Percentiles rank a stretch among this genome's conserved stretches.
Evolutionary conservation across 305 asterid species (phyloP).

Genomic region (Fraxinus platypoda): DNA sequence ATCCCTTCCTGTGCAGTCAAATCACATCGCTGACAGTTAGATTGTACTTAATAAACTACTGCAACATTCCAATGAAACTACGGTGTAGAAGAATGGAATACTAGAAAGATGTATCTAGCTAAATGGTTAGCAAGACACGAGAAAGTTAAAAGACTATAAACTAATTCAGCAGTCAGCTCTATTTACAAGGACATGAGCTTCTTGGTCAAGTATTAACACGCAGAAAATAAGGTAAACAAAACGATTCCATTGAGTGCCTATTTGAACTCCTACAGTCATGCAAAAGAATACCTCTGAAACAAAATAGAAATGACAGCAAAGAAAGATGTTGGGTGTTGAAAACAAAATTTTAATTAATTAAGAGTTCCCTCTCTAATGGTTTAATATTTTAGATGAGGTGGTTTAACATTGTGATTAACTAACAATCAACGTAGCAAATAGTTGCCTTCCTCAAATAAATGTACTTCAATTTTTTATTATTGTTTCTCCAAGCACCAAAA

Average conservation of each 20-base stretch:
- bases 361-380: not conserved
- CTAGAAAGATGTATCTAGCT: constrained; percentile 9
- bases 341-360: not conserved
- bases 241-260: not conserved
- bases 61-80: constrained; percentile 5
- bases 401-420: not conserved
- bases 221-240: not conserved
- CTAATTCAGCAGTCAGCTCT: constrained; percentile 8
- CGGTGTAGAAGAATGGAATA: constrained; percentile 12
- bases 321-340: not conserved
- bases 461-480: not conserved
- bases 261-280: not conserved
- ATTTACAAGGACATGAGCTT: constrained; percentile 15
- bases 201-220: constrained; percentile 12
- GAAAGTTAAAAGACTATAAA: constrained; percentile 10
- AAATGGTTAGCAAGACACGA: constrained; percentile 13
- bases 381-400: not conserved
- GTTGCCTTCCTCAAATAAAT: not conserved
- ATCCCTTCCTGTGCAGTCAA: constrained; percentile 76
- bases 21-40: constrained; percentile 27
- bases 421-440: not conserved
- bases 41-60: constrained; percentile 2
- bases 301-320: not conserved
- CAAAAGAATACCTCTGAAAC: not conserved
- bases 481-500: not conserved